Percentiles rank a stretch among this genome's conserved stretches.
phyloP scores from a whole-genome alignment of 257 asterid genomes.

The Fraxinus anomala region DNA sequence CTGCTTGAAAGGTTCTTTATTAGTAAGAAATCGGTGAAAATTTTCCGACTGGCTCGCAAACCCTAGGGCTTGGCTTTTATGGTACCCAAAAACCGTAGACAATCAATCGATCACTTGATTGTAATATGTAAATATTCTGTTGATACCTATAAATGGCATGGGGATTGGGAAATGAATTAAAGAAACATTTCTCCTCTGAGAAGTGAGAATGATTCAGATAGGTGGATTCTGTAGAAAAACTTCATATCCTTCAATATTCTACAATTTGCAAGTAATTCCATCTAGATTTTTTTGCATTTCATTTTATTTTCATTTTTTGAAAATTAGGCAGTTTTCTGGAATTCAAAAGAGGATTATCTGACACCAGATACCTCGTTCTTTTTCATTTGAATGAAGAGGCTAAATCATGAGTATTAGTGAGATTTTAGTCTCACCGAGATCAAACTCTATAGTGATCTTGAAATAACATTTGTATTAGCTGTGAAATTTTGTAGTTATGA shows the following conservation, averaged over 20 bases:
- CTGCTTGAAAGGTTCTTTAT: neutral
- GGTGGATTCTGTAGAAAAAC: neutral
- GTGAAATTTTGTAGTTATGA: neutral
- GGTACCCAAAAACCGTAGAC: neutral
- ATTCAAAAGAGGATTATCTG: neutral
- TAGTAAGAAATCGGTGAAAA: neutral
- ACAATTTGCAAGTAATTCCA: neutral
- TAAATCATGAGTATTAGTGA: too few species aligned
- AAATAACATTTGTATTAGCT: neutral
- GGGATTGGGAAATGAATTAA: neutral
- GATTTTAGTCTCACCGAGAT: neutral
- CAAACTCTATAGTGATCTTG: neutral
- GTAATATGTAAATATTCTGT: neutral
- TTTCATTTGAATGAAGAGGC: neutral
- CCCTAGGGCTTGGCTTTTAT: neutral
- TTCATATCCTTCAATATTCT: neutral
- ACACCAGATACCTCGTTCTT: neutral
- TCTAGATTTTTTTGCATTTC: neutral
- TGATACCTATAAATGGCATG: neutral
- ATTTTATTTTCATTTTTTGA: neutral
- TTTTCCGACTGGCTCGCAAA: neutral
- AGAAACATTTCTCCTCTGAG: neutral
- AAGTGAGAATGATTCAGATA: conserved; percentile 2
- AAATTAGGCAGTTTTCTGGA: neutral
- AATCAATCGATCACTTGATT: neutral